These are phyloP conservation scores for Trichophyton schoenleinii DNA, from an alignment of 2,329 filamentous ascomycete species.

Conservation along the genomic window DNA sequence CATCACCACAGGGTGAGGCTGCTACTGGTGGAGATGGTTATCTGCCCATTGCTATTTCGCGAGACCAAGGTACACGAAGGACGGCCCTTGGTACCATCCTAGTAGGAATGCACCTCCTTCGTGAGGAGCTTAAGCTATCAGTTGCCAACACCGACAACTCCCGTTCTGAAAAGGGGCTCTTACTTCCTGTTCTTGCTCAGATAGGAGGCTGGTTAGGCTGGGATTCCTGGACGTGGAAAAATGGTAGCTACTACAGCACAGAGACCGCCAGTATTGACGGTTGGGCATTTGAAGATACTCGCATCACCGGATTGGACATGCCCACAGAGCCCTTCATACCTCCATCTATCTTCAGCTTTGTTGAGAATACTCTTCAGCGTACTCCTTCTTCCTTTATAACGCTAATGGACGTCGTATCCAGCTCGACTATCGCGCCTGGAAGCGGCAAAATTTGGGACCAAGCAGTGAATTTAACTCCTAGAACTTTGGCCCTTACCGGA, in stretches of 20 bases:
- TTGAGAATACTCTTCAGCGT: slow-evolving; percentile 31
- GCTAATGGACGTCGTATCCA: slow-evolving; percentile 37
- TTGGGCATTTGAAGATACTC: slow-evolving; percentile 45
- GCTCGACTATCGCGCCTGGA: slow-evolving; percentile 18
- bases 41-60: slow-evolving; percentile 49
- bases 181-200: slow-evolving; percentile 68
- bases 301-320: slow-evolving; percentile 32
- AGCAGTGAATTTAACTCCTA: slow-evolving; percentile 41
- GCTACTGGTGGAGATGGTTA: slow-evolving; percentile 48
- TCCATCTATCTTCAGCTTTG: slow-evolving; percentile 48
- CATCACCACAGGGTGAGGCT: slow-evolving; percentile 44
- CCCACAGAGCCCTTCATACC: slow-evolving; percentile 42
- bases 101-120: slow-evolving; percentile 66
- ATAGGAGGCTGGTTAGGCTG: slow-evolving; percentile 73
- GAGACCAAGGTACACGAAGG: slow-evolving; percentile 44
- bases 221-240: slow-evolving; percentile 45
- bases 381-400: slow-evolving; percentile 35
- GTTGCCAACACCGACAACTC: slow-evolving; percentile 42
- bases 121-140: slow-evolving; percentile 79
- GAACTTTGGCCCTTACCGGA: slow-evolving; percentile 56
- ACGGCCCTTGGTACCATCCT: slow-evolving; percentile 58
- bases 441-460: slow-evolving; percentile 26
- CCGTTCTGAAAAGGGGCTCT: slow-evolving; percentile 33
- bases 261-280: slow-evolving; percentile 45
- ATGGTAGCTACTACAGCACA: slow-evolving; percentile 45